phyloP scores from a whole-genome alignment of 2,329 filamentous ascomycete genomes.

The Colletotrichum plurivorum region DNA sequence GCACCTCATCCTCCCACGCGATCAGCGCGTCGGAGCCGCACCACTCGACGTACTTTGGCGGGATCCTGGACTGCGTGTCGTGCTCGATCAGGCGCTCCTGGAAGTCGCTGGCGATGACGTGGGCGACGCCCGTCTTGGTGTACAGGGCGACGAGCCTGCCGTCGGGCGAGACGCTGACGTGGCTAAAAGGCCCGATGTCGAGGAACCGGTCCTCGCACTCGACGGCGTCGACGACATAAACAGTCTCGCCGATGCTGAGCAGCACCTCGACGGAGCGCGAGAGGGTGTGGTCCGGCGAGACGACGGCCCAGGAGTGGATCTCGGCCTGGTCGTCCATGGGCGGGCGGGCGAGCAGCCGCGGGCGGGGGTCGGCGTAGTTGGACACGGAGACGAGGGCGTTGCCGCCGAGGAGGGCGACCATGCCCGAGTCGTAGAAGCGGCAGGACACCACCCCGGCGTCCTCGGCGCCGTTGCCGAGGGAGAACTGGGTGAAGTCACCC shows the following conservation, averaged over 20 bases:
- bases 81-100: conserved; percentile 94
- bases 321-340: conserved; percentile 81
- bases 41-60: conserved; percentile 92
- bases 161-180: conserved; percentile 92
- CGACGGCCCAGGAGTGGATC: conserved; percentile 89
- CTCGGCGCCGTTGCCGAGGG: conserved; percentile 89
- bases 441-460: conserved; percentile 90
- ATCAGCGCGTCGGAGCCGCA: conserved; percentile 96
- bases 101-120: conserved; percentile 96
- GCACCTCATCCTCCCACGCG: conserved; percentile 98
- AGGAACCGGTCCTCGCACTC: conserved; percentile 93
- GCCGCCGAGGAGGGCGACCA: conserved; percentile 91
- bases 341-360: conserved; percentile 82
- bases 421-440: conserved; percentile 90
- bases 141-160: conserved; percentile 91
- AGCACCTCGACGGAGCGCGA: conserved; percentile 95
- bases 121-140: conserved; percentile 85
- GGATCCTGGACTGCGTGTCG: conserved; percentile 86
- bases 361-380: conserved; percentile 90
- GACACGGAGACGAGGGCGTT: conserved; percentile 90
- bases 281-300: conserved; percentile 88
- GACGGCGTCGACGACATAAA: conserved; percentile 88
- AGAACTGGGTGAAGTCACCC: conserved; percentile 95
- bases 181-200: conserved; percentile 91
- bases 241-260: conserved; percentile 85